phyloP scores from a whole-genome alignment of 2,329 filamentous ascomycete genomes.

The Gremmenia infestans region DNA sequence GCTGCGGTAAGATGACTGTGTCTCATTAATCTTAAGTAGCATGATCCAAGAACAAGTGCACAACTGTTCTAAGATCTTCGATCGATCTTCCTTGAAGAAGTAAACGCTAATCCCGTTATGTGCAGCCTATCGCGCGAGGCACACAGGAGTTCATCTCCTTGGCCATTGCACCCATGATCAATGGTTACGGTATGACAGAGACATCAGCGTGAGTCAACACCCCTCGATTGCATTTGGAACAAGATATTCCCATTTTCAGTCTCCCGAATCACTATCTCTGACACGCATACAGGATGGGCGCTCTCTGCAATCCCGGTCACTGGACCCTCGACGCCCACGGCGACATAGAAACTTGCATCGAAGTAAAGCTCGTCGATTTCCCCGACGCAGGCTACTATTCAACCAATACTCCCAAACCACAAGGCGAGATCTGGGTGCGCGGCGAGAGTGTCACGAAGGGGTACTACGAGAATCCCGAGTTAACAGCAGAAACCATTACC shows the following conservation, averaged over 20 bases:
- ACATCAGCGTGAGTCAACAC: conserved; percentile 54
- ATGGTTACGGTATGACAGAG: conserved; percentile 89
- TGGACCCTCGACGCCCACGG: conserved; percentile 75
- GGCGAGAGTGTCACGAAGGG: conserved; percentile 67
- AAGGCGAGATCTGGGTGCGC: conserved; percentile 87
- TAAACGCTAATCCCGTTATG: no score
- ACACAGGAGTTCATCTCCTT: conserved; percentile 87
- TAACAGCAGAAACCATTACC: conserved; percentile 69
- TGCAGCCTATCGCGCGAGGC: conserved; percentile 66
- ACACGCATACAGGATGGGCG: conserved; percentile 79
- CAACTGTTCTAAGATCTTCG: no score
- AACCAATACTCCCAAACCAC: conserved; percentile 57
- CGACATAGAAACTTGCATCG: conserved; percentile 67
- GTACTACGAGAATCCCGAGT: conserved; percentile 80
- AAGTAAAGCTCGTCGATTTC: conserved; percentile 86
- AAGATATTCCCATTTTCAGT: not conserved
- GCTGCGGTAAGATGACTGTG: conserved; percentile 48
- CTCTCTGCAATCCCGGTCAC: conserved; percentile 72
- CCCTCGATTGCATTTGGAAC: not conserved
- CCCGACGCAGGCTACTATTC: conserved; percentile 75
- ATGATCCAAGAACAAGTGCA: no score
- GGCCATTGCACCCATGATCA: conserved; percentile 86
- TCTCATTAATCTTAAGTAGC: no score
- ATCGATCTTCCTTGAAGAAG: no score
- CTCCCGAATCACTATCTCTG: conserved; percentile 42